Conservation (phyloP, 129 eudicot genomes). For the Dittrichia graveolens region DNA sequence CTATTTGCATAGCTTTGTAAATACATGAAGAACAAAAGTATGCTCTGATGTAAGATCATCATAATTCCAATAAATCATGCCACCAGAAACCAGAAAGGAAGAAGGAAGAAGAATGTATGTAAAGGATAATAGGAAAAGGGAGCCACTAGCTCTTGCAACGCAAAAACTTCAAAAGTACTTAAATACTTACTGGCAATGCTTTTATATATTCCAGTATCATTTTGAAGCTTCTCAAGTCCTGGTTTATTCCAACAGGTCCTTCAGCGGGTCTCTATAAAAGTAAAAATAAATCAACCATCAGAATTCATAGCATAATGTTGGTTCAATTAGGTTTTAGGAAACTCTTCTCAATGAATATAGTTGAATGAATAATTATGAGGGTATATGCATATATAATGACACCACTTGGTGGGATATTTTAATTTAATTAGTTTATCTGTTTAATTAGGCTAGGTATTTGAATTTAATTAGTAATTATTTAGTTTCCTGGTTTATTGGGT, state of each 20-base stretch:
- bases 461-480: too few species aligned
- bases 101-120: neutral
- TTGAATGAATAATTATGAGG: neutral
- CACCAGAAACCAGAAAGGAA: neutral
- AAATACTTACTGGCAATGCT: slow-evolving; percentile 88
- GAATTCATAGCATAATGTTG: slow-evolving; percentile 18
- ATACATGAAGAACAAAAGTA: neutral
- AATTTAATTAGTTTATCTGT: too few species aligned
- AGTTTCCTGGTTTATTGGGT: too few species aligned
- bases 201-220: slow-evolving; percentile 85
- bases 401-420: neutral
- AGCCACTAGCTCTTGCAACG: neutral
- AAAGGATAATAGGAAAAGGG: neutral
- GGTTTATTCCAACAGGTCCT: slow-evolving; percentile 58
- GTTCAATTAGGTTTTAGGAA: neutral
- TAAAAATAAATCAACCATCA: slow-evolving; percentile 18
- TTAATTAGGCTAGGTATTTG: too few species aligned
- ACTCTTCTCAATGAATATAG: neutral
- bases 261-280: slow-evolving; percentile 67
- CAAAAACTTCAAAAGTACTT: slow-evolving; percentile 32
- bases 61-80: neutral
- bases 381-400: neutral
- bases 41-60: neutral
- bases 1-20: neutral
- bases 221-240: slow-evolving; percentile 91